Evolutionary conservation across 371 early-diverging fungal species (phyloP).

Genomic region (Apophysomyces ossiformis): DNA sequence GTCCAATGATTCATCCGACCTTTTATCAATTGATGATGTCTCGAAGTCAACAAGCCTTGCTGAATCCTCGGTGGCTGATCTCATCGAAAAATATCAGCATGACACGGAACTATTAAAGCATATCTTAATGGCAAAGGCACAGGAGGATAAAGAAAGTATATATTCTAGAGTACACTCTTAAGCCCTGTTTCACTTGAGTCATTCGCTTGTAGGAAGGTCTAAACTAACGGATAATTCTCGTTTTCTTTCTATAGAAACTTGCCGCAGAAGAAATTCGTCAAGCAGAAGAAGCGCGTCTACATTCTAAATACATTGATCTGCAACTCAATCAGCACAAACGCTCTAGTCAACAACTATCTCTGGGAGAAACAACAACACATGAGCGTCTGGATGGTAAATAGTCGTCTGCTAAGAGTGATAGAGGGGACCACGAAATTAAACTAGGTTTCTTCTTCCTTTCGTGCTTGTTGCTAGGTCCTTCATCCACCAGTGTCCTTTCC

Average conservation of each 20-base stretch:
- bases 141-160: slow-evolving; percentile 29
- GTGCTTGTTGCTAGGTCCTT: neutral
- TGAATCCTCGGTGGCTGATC: slow-evolving; percentile 17
- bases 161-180: neutral
- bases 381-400: slow-evolving; percentile 3
- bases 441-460: no score
- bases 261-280: slow-evolving; percentile 34
- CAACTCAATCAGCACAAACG: slow-evolving; percentile 23
- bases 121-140: slow-evolving; percentile 27
- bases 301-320: slow-evolving; percentile 30
- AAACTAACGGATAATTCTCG: neutral
- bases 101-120: slow-evolving; percentile 25
- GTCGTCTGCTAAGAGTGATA: no score
- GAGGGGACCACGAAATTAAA: no score
- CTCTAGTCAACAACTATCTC: slow-evolving; percentile 1
- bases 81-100: slow-evolving; percentile 23
- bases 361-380: neutral
- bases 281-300: slow-evolving; percentile 31
- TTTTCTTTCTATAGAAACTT: slow-evolving; percentile 20
- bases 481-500: neutral
- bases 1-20: slow-evolving; percentile 5
- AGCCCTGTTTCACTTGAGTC: neutral
- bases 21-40: slow-evolving; percentile 11
- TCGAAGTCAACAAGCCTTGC: neutral
- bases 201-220: no score